A percentile compares a stretch with the other conserved stretches of the same genome.
Evolutionary conservation across 2,329 filamentous ascomycete species (phyloP).

Genomic region (Talaromyces sp.): DNA sequence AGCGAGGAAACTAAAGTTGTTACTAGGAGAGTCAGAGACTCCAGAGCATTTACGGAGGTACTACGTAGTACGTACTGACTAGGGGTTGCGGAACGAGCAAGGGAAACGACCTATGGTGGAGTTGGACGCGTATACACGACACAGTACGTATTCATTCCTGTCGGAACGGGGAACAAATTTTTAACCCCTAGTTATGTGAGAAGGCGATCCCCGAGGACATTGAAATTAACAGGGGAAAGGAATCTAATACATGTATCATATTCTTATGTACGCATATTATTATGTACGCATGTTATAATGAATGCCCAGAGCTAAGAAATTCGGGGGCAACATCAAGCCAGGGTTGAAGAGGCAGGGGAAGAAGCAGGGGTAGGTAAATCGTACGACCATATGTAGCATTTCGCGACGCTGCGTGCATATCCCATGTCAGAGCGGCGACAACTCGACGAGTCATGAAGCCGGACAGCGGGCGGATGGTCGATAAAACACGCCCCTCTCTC

Average conservation of each 20-base stretch:
- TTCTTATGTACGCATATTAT: not conserved
- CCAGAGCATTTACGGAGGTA: too few relatives aligned
- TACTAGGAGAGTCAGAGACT: too few relatives aligned
- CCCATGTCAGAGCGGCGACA: not conserved
- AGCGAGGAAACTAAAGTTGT: not conserved
- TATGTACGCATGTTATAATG: not conserved
- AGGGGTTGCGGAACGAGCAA: not conserved
- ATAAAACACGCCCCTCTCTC: not conserved
- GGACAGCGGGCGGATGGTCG: not conserved
- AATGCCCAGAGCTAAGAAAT: not conserved
- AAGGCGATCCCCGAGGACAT: too few relatives aligned
- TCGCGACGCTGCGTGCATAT: not conserved
- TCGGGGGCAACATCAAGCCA: not conserved
- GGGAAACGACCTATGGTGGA: not conserved
- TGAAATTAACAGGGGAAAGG: too few relatives aligned
- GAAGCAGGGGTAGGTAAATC: not conserved
- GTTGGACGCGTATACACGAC: not conserved
- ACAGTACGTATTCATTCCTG: not conserved
- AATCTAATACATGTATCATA: not conserved
- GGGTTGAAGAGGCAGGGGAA: not conserved
- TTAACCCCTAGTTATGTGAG: not conserved
- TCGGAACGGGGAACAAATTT: not conserved
- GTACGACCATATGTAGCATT: not conserved
- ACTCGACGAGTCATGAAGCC: not conserved
- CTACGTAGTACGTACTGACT: too few relatives aligned